Evolutionary conservation across 2,329 filamentous ascomycete species (phyloP), one percentile per base, ranked within the genome.

Genomic region (Colletotrichum chrysophilum): DNA sequence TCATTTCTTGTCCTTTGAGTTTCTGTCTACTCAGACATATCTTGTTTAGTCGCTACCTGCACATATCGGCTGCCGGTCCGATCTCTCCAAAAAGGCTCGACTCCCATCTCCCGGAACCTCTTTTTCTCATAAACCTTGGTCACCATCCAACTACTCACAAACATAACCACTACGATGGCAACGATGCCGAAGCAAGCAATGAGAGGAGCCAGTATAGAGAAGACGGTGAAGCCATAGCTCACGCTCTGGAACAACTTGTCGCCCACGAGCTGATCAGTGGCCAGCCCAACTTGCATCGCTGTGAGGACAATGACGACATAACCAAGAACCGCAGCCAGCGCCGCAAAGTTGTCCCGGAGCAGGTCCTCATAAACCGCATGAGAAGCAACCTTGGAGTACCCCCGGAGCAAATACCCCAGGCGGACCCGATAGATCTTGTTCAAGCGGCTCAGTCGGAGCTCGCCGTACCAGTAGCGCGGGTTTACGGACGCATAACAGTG

Each of bases 281-380:
- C 82, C 13, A 89, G 79, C 1, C 86, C 87, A 14, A 89, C 86
- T 79, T 90, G 88, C 86, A 90, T 88, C 0, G 88, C 88, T 4
- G 86, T 86, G 36, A 90, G 81, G 21, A 89, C 81, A 18, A 90
- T 77, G 52, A 83, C 84, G 24, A 89, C 78, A 76, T 87, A 89
- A 75, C 74, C 74, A 14, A 76, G 74, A 5, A 75, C 48, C 48
- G 66, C 74, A 26, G 71, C 71, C 28, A 76, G 55, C 36, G 66
- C 66, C 16, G 58, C 71, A 24, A 76, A 76, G 30, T 76, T 76
- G 16, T 76, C 74, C 58, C 61, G 71, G 7, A 76, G 28, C 61
- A 76, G 56, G 21, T 76, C 74, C 60, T 74, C 74, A 34, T 76
- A 76, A 5, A 76, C 60, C n/a, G 74, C 71, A n/a, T 75, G 71